Conservation (phyloP, 2,329 filamentous ascomycete species). For the Sporothrix protearum region DNA sequence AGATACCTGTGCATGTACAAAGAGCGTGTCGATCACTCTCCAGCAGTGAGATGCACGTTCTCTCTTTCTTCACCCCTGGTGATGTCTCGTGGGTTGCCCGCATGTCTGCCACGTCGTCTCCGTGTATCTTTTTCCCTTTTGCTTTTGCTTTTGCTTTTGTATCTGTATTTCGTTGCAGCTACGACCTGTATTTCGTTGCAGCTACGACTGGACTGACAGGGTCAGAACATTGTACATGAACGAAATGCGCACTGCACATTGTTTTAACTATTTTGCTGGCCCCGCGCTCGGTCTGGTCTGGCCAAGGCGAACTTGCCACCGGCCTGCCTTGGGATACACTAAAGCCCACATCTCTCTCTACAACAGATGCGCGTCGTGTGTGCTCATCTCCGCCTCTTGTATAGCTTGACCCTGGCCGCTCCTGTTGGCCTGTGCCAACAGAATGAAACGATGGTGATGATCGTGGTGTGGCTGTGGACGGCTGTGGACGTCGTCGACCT, state of each 20-base stretch:
- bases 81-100: background rate
- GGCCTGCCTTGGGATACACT: background rate
- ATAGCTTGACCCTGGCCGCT: background rate
- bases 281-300: background rate
- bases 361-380: background rate
- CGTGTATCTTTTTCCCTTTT: background rate
- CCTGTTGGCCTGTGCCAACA: slow-evolving; percentile 2
- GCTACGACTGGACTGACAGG: background rate
- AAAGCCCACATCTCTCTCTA: background rate
- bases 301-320: background rate
- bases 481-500: background rate
- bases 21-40: background rate
- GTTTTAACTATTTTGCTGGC: background rate
- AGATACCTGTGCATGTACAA: background rate
- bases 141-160: background rate
- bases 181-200: background rate
- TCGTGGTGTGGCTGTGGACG: background rate
- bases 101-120: slow-evolving; percentile 8
- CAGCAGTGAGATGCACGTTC: background rate
- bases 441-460: slow-evolving; percentile 11
- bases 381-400: slow-evolving; percentile 2
- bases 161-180: background rate
- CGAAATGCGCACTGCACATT: background rate
- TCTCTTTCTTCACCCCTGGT: background rate
- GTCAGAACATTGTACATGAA: background rate